A percentile compares a stretch with the other conserved stretches of the same genome.
phyloP scores from a whole-genome alignment of 1,284 basidiomycete species.

The Melampsora larici-populina region DNA sequence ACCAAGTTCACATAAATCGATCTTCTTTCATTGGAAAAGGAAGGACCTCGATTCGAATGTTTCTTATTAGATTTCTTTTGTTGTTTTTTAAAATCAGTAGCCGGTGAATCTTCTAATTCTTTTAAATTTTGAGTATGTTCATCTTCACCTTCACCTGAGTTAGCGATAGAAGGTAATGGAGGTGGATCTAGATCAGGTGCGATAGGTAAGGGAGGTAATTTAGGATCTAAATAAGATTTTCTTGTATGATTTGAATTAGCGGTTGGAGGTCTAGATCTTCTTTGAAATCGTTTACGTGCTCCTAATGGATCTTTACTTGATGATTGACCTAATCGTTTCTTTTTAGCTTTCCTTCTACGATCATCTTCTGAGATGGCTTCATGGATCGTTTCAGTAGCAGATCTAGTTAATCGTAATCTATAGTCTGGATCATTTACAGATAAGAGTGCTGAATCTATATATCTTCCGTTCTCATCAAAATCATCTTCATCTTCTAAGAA shows the following conservation, averaged over 20 bases:
- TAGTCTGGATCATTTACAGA: slow-evolving; percentile 66
- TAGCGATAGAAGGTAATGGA: not conserved
- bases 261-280: slow-evolving; percentile 9
- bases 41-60: not conserved
- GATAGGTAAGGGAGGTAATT: slow-evolving; percentile 36
- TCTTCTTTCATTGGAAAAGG: slow-evolving; percentile 42
- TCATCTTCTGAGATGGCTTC: slow-evolving; percentile 76
- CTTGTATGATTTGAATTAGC: not conserved
- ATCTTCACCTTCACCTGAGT: slow-evolving; percentile 18
- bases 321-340: slow-evolving; percentile 61
- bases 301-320: slow-evolving; percentile 54
- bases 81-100: slow-evolving; percentile 34
- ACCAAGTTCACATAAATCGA: slow-evolving; percentile 51
- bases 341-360: slow-evolving; percentile 59
- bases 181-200: slow-evolving; percentile 37
- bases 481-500: slow-evolving; percentile 30
- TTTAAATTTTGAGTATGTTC: slow-evolving; percentile 43
- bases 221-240: not conserved
- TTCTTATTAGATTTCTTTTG: not conserved
- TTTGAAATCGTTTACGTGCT: not conserved
- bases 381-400: slow-evolving; percentile 79
- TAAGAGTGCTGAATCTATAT: slow-evolving; percentile 17
- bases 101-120: slow-evolving; percentile 41
- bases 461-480: slow-evolving; percentile 8
- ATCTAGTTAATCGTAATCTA: slow-evolving; percentile 77